Evolutionary conservation across 2,329 filamentous ascomycete genomes (phyloP), one percentile per base, ranked within the genome.

Genomic region (Dactylellina leptospora): DNA sequence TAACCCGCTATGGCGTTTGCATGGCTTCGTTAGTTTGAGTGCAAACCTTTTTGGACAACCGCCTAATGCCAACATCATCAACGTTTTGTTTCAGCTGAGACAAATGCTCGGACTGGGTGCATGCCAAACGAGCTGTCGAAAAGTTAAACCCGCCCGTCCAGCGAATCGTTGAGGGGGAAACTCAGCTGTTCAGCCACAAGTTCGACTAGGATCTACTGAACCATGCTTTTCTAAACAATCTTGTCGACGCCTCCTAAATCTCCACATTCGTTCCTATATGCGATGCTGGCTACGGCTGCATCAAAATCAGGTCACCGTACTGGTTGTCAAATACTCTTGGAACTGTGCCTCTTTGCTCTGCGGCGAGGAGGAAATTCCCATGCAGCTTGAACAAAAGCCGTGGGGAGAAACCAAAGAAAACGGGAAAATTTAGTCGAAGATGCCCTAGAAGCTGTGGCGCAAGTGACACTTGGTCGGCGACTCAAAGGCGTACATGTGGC

Each of bases 71-170:
- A 8, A n/a, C 36, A 69, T 30, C 30, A 36, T n/a, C 61, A 58
- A 66, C 4, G 23, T 40, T 64, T 22, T 58, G 61, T 71, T 51
- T 63, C 56, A 71, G 50, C 42, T 63, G 66, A 71, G 59, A 71
- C 66, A 71, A 50, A 40, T 33, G 42, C 18, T 22, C 10, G 16
- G 25, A 48, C 42, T 50, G 23, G 42, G 25, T 28, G 40, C 33
- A 56, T 53, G 54, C 51, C 48, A 64, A 64, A 48, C 36, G 36
- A 48, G 51, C 28, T 30, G 38, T 40, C 16, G 9, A 33, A 25
- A 33, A 28, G 28, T 10, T 22, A 30, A 22, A 30, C 16, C 48
- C 20, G 30, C 58, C n/a, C 28, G 33, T 56, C 36, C 44, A 18
- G 48, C 58, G 33, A 56, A 47, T 53, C 23, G 42, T 22, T 45